phyloP scores from a whole-genome alignment of 208 protist genomes.

The Porcisia hertigi region DNA sequence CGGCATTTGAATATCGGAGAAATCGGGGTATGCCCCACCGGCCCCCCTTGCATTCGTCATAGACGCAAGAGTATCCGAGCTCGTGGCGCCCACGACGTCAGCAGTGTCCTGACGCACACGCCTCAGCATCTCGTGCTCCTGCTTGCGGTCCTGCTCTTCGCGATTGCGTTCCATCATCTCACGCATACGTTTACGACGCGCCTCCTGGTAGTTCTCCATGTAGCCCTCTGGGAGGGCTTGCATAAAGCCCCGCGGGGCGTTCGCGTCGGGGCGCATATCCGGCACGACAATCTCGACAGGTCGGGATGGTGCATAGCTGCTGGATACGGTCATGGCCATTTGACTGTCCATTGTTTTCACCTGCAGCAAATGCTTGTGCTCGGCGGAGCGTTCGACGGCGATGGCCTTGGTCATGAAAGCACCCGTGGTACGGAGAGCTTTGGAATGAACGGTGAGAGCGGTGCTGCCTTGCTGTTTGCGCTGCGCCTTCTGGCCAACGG shows the following conservation, averaged over 20 bases:
- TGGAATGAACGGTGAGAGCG: constrained; percentile 65
- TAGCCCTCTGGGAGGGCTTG: constrained; percentile 73
- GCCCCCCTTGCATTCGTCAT: not conserved
- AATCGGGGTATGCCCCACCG: constrained; percentile 40
- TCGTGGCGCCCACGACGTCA: constrained; percentile 8
- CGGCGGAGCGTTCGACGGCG: constrained; percentile 43
- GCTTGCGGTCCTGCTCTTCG: constrained; percentile 69
- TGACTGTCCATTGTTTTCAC: constrained; percentile 91
- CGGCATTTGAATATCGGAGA: constrained; percentile 87
- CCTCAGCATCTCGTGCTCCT: constrained; percentile 71
- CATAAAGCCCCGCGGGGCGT: constrained; percentile 84
- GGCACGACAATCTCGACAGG: constrained; percentile 81
- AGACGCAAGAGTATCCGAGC: not conserved
- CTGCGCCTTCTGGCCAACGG: not conserved
- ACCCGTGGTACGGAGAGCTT: constrained; percentile 59
- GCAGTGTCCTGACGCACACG: constrained; percentile 38
- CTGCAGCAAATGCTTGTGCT: constrained; percentile 71
- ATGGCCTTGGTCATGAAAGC: constrained; percentile 77
- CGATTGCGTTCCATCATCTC: constrained; percentile 85
- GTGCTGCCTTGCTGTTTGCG: constrained; percentile 18
- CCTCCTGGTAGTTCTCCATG: constrained; percentile 64
- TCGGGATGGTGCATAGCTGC: constrained; percentile 80
- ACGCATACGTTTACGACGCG: constrained; percentile 74
- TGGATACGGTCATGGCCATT: constrained; percentile 85
- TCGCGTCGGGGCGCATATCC: constrained; percentile 61